Percentiles rank a stretch among this genome's conserved stretches.
phyloP scores from a whole-genome alignment of 176 grass and related monocot species.

The Miscanthus lutarioriparius region DNA sequence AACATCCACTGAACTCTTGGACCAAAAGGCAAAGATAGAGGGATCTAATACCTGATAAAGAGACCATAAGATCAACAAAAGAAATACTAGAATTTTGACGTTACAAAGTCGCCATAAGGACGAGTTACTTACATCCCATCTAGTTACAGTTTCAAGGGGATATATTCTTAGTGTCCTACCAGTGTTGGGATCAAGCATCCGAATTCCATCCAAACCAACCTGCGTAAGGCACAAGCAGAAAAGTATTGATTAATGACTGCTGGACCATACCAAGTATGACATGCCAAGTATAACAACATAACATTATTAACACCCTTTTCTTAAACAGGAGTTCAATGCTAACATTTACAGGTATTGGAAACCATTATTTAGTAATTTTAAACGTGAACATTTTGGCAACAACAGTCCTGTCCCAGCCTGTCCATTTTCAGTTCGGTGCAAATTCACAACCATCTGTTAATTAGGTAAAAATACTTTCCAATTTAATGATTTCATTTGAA shows the following conservation, averaged over 20 bases:
- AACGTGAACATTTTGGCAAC: neutral
- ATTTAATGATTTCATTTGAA: neutral
- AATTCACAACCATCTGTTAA: neutral
- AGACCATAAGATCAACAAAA: conserved; percentile 24
- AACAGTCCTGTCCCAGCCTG: neutral
- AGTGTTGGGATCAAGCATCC: conserved; percentile 96
- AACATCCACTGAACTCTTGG: conserved; percentile 85
- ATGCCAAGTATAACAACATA: neutral
- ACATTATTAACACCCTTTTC: neutral
- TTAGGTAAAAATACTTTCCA: neutral
- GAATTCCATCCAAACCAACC: conserved; percentile 99
- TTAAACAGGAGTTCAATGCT: neutral
- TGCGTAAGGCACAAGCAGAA: conserved; percentile 26
- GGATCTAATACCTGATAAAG: conserved; percentile 77
- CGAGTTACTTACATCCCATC: conserved; percentile 84
- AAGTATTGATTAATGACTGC: neutral
- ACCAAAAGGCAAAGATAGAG: conserved; percentile 96
- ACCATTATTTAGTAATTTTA: neutral
- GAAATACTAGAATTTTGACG: conserved; percentile 9
- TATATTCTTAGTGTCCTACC: conserved; percentile 88
- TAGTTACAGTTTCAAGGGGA: conserved; percentile 82
- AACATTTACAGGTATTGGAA: conserved; percentile 10
- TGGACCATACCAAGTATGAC: neutral
- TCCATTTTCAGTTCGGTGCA: neutral
- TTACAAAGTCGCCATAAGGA: neutral